A percentile compares a stretch with the other conserved stretches of the same genome.
These are phyloP conservation scores for Sideroxylon spinosum DNA, from an alignment of 179 eudicot species.

Conservation along the genomic window DNA sequence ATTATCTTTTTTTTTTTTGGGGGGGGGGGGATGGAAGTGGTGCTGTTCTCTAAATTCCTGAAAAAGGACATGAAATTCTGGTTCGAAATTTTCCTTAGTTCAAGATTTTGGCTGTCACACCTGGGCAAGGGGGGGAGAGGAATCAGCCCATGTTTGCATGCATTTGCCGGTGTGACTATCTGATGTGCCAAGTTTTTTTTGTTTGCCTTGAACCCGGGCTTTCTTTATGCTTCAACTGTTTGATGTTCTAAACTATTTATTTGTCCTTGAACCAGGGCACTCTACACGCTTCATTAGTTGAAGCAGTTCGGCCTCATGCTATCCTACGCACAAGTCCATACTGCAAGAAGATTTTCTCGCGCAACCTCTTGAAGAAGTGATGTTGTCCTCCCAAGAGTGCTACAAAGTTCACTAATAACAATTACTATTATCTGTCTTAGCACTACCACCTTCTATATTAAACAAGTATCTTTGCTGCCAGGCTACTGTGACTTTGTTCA, in stretches of 20 bases:
- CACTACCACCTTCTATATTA: neutral
- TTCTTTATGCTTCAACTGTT: neutral
- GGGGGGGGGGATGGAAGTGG: too few species aligned
- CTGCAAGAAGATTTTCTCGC: constrained; percentile 66
- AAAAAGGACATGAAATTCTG: neutral
- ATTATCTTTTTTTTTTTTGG: neutral
- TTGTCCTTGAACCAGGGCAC: constrained; percentile 32
- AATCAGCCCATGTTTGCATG: too few species aligned
- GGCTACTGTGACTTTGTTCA: neutral
- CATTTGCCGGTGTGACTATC: neutral
- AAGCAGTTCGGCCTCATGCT: constrained; percentile 49
- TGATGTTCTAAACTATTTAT: too few species aligned
- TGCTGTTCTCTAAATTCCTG: neutral
- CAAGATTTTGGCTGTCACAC: neutral
- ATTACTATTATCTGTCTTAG: constrained; percentile 9
- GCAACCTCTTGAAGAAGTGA: constrained; percentile 51
- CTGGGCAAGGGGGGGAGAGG: too few species aligned
- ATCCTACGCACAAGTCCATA: constrained; percentile 56
- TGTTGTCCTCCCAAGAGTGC: constrained; percentile 7
- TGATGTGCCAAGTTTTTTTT: neutral
- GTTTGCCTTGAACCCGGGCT: neutral
- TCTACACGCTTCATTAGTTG: constrained; percentile 33
- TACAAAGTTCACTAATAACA: constrained; percentile 3
- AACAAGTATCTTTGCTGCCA: neutral
- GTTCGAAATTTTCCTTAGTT: too few species aligned